phyloP scores from a whole-genome alignment of 768 basidiomycete species.

The Lactarius indigo region DNA sequence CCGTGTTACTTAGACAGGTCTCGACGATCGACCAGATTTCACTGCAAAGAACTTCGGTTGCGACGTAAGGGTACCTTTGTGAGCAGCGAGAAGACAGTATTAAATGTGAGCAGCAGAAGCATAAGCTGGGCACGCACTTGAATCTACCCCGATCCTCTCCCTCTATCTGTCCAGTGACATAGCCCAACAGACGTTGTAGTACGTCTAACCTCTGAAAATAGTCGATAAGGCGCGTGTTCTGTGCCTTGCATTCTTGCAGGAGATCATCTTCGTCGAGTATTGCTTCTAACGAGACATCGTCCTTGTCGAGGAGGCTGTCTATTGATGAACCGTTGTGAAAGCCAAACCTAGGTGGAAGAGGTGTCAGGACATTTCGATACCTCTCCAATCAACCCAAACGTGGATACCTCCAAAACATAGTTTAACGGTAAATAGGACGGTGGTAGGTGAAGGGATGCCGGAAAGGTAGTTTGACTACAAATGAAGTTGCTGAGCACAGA shows the following conservation, averaged over 20 bases:
- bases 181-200: constrained; percentile 72
- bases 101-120: constrained; percentile 21
- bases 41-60: constrained; percentile 92
- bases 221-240: constrained; percentile 86
- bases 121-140: constrained; percentile 56
- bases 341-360: constrained; percentile 60
- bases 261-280: constrained; percentile 93
- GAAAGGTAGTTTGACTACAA: background rate
- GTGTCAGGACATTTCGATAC: background rate
- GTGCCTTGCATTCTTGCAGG: constrained; percentile 91
- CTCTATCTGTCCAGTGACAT: constrained; percentile 86
- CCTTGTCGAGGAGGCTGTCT: constrained; percentile 87
- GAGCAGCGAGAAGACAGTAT: constrained; percentile 1
- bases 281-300: constrained; percentile 84
- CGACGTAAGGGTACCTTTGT: constrained; percentile 85
- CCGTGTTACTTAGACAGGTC: constrained; percentile 70
- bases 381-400: background rate
- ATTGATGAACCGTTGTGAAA: constrained; percentile 87
- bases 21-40: constrained; percentile 95
- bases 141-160: constrained; percentile 72
- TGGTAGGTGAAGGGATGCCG: background rate
- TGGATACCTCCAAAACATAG: constrained; percentile 27
- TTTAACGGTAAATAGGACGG: background rate
- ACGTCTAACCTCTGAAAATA: constrained; percentile 83
- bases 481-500: constrained; percentile 2